Conservation (phyloP, 208 protist genomes). For the Acanthamoeba polyphaga region DNA sequence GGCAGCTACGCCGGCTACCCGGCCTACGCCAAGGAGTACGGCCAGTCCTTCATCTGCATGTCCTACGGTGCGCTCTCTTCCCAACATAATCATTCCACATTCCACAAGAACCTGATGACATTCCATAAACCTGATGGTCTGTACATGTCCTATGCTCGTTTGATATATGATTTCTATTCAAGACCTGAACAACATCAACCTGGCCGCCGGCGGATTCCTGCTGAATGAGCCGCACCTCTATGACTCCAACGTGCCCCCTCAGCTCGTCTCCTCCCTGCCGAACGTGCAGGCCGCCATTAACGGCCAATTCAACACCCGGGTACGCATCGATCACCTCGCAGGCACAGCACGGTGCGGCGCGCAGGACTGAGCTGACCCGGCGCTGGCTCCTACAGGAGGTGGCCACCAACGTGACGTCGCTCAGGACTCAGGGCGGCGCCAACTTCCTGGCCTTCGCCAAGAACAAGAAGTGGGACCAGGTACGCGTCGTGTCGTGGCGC, state of each 20-base stretch:
- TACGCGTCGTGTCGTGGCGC: background rate
- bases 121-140: background rate
- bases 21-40: conserved; percentile 77
- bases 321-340: background rate
- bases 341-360: too few species aligned
- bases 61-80: conserved; percentile 30
- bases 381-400: background rate
- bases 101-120: too few species aligned
- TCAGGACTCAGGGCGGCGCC: conserved; percentile 13
- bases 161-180: background rate
- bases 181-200: conserved; percentile 49
- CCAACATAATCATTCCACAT: background rate
- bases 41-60: conserved; percentile 85
- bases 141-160: background rate
- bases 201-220: conserved; percentile 36
- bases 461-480: conserved; percentile 81
- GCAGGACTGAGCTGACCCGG: too few species aligned
- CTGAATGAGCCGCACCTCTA: conserved; percentile 69
- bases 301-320: conserved; percentile 49
- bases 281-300: conserved; percentile 25
- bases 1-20: conserved; percentile 70
- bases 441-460: conserved; percentile 79
- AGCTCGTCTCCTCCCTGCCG: background rate
- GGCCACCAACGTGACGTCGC: conserved; percentile 43
- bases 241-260: conserved; percentile 56